Base-by-base conservation (phyloP, 2,329 filamentous ascomycete genomes). In the Ilyonectria destructans region DNA sequence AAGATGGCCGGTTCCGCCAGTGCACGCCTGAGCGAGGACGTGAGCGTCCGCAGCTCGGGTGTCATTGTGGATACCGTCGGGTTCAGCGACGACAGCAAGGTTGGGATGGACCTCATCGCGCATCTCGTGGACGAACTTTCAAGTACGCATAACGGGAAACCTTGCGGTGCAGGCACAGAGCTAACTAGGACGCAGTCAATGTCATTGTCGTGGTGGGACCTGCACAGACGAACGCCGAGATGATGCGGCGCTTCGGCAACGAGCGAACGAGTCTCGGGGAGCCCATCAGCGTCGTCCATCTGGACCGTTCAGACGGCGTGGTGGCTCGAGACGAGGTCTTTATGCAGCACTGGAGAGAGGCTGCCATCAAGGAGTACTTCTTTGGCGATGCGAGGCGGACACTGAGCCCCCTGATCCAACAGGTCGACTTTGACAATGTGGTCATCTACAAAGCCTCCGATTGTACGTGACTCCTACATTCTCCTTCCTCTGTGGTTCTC, bases 331-430 rank as follows among this genome's bases (percentile, higher is more conserved):
- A 95, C 70, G 89, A 91, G 43, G 79, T 83, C 0, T 97, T 94
- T 79, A 90, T 95, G 86, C 92, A 93, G 75, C 87, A 90, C 17
- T 83, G 89, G 6, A 89, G 93, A 51, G 93, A 97, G 76, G 89
- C 92, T 0, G 89, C 93, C 58, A 95, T 98, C 59, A 92, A 93
- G 72, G 92, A 95, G 74, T 99, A 99, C 81, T 99, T 99, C 84
- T 99, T 98, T 78, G 96, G 96, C 10, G 92, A 93, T 70, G 82
- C 88, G 1, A 91, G 90, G 69, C 89, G 92, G 65, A 92, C 93
- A 0, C 85, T 99, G 2, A 96, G 93, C 52, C 96, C 96, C 0
- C 93, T 95, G 75, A 97, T 94, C 7, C 94, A 97, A 76, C 92
- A 93, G 67, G 89, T 97, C 5, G 91, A 94, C 69, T 96, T 95